These are phyloP conservation scores for Neofusicoccum parvum DNA, from an alignment of 2,329 filamentous ascomycete species.

Conservation along the genomic window DNA sequence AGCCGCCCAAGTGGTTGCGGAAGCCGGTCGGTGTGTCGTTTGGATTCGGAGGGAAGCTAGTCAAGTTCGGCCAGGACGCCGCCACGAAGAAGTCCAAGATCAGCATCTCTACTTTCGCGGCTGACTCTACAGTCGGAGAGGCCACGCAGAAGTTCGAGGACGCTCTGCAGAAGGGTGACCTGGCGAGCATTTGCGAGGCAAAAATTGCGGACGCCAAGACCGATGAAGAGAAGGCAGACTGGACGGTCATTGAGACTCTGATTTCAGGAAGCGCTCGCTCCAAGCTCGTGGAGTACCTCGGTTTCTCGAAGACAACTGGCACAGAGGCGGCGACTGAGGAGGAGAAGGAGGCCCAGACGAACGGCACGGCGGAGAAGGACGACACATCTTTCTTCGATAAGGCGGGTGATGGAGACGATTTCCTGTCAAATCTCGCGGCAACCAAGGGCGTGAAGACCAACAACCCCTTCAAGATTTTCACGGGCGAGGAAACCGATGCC, in stretches of 20 bases:
- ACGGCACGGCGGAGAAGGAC: conserved; percentile 45
- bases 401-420: conserved; percentile 71
- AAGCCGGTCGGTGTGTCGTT: conserved; percentile 85
- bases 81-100: conserved; percentile 70
- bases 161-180: conserved; percentile 74
- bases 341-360: conserved; percentile 49
- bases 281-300: conserved; percentile 84
- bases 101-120: conserved; percentile 81
- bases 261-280: conserved; percentile 83
- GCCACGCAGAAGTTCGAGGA: conserved; percentile 86
- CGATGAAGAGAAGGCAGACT: conserved; percentile 93
- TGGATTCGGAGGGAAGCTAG: conserved; percentile 91
- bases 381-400: conserved; percentile 80
- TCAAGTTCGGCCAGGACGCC: conserved; percentile 71
- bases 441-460: conserved; percentile 92
- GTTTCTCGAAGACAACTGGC: conserved; percentile 68
- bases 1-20: conserved; percentile 89
- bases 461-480: conserved; percentile 89
- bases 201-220: conserved; percentile 74
- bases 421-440: conserved; percentile 80
- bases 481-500: conserved; percentile 77
- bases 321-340: conserved; percentile 47
- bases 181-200: conserved; percentile 76
- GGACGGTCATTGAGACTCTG: conserved; percentile 90
- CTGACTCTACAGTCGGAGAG: conserved; percentile 81